Evolutionary conservation across 768 basidiomycete species (phyloP), one percentile per base, ranked within the genome.

Genomic region (Macrolepiota dolichaula): DNA sequence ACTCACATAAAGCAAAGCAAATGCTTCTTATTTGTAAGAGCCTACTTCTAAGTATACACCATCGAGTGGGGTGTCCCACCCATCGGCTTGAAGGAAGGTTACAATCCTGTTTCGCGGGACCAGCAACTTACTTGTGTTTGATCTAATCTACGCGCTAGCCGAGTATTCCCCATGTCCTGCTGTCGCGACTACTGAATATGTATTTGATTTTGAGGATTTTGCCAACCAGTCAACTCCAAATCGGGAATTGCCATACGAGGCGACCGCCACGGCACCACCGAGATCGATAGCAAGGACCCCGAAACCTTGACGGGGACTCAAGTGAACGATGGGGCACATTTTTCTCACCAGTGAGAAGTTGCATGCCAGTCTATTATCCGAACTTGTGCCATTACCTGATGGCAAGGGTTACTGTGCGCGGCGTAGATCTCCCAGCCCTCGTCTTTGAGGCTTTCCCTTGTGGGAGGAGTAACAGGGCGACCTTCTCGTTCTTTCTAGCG

Each of bases 191-290:
- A 32, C 7, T 3, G 3, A 32, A 32, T 44, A 17, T 17, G 7
- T 44, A 17, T 17, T 42, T 17, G 1, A n/a, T 19, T 44, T 44
- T 19, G n/a, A 44, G 42, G 5, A 12, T 24, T 17, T 25, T 24
- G 19, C 47, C 10, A 24, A 25, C 22, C 13, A 13, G 25, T 12
- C 7, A 12, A 49, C 19, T 49, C 22, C 13, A 22, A 49, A 49
- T 38, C 52, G 57, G 57, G 46, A 50, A 50, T 27, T 51, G 49
- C 57, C 47, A 37, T 50, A 24, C 46, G 24, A 47, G 49, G 49
- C 24, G 49, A 38, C 54, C 54, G 40, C 19, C 15, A 29, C 17
- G 15, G 10, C n/a, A n/a, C n/a, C 36, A 29, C 17, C 24, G 10
- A 25, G 19, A 37, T 50, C 11, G 11, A 42, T 19, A 42, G 1